Base-by-base conservation (phyloP, 768 basidiomycete species). In the Mycena rebaudengoi region DNA sequence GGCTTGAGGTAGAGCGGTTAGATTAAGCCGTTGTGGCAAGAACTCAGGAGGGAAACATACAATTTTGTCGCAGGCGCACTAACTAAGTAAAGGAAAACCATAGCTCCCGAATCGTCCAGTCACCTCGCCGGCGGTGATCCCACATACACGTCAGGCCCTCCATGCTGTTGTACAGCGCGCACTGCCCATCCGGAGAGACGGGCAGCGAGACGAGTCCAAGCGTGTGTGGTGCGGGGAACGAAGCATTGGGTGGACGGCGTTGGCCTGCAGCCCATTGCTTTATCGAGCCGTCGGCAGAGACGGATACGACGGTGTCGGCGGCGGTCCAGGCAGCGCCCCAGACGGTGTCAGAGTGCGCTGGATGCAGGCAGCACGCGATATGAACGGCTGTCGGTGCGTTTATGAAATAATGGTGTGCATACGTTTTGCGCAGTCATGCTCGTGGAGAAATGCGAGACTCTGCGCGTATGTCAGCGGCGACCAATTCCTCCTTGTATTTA, bases 181-280 rank as follows among this genome's bases (percentile, higher is more conserved):
- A 79, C 46, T 78, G 81, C 8, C 93, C 96, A 48, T 87, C 82
- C 0, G 85, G 82, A 20, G 89, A 85, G 10, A 87, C 86, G 18
- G 92, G 93, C 32, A 97, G 77, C 6, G 94, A 94, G 18, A 94
- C 87, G 66, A 95, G 86, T 3, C 92, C 95, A 20, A 97, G 88
- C 8, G 93, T 88, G 77, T 97, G 93, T 18, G 90, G 82, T 35
- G 86, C 77, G 18, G 88, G 87, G 32, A 88, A 79, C 2, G 72
- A 64, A 63, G 83, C 71, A 80, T 82, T 83, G 10, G 82, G 71
- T 12, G 80, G 80, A 54, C 83, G 82, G 3, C 86, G 85, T 68
- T 91, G 87, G 23, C 91, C 91, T 5, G 89, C 81, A 65, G 90
- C 83, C 89, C 89, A 92, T 62, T 88, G 89, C 69, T 88, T 89